These are phyloP conservation scores for Sclerotinia glacialis DNA, from an alignment of 2,329 filamentous ascomycete species.

Conservation along the genomic window DNA sequence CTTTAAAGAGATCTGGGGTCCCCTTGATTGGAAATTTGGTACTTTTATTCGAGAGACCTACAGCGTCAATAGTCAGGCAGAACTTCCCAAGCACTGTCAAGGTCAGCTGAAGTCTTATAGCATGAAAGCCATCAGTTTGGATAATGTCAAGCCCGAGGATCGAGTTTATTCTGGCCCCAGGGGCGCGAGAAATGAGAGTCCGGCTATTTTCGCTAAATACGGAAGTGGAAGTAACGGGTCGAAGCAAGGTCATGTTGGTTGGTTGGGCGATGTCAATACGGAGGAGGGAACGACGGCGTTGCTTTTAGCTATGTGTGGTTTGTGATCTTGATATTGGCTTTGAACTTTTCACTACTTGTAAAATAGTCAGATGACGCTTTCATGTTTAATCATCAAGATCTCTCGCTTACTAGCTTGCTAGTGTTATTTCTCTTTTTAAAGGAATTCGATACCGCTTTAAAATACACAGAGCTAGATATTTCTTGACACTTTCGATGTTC, in stretches of 20 bases:
- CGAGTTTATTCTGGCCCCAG: not conserved
- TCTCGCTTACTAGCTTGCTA: not conserved
- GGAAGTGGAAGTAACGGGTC: not conserved
- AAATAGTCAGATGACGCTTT: not conserved
- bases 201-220: not conserved
- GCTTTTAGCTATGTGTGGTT: conserved; percentile 5
- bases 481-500: too few species aligned
- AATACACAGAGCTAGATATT: not conserved
- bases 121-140: not conserved
- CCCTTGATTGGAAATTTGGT: not conserved
- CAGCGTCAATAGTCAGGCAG: not conserved
- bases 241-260: not conserved
- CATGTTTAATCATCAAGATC: not conserved
- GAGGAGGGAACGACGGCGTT: not conserved
- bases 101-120: not conserved
- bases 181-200: not conserved
- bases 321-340: not conserved
- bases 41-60: not conserved
- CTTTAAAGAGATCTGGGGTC: not conserved
- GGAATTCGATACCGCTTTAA: not conserved
- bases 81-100: not conserved
- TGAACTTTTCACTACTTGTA: not conserved
- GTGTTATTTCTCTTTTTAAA: not conserved
- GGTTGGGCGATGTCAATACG: not conserved
- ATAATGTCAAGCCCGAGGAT: not conserved